Percentiles rank a stretch among this genome's conserved stretches.
phyloP scores from a whole-genome alignment of 306 rosid genomes.

The Begonia masoniana region DNA sequence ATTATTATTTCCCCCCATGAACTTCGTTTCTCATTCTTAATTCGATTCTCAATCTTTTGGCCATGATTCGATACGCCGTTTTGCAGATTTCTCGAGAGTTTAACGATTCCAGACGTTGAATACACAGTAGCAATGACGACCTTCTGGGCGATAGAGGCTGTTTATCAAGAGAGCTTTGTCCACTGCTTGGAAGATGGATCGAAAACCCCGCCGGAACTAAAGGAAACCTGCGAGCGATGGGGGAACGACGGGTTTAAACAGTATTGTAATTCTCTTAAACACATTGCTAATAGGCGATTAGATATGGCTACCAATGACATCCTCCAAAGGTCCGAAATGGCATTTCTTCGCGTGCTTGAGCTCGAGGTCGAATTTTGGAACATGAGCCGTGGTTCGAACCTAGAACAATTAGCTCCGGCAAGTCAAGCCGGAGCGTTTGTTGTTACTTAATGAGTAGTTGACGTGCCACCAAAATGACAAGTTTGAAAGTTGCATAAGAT shows the following conservation, averaged over 20 bases:
- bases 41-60: too few species aligned
- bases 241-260: slow-evolving; percentile 56
- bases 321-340: slow-evolving; percentile 35
- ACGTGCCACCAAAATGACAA: too few species aligned
- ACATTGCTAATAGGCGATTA: slow-evolving; percentile 32
- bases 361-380: slow-evolving; percentile 77
- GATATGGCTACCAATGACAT: slow-evolving; percentile 32
- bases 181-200: slow-evolving; percentile 55
- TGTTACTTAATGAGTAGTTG: too few species aligned
- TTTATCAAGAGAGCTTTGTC: slow-evolving; percentile 82
- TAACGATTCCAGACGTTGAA: slow-evolving; percentile 43
- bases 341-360: slow-evolving; percentile 38
- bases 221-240: slow-evolving; percentile 70
- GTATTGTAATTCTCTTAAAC: slow-evolving; percentile 44
- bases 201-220: slow-evolving; percentile 40
- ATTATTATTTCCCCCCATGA: too few species aligned
- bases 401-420: too few species aligned
- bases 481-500: too few species aligned
- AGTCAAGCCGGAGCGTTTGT: too few species aligned
- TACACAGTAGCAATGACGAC: slow-evolving; percentile 54
- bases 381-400: slow-evolving; percentile 29
- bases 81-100: slow-evolving; percentile 59
- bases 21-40: too few species aligned
- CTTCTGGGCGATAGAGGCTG: slow-evolving; percentile 70
- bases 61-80: too few species aligned